Conservation (phyloP, 495 filamentous ascomycete species). For the Cladorrhinum samala region DNA sequence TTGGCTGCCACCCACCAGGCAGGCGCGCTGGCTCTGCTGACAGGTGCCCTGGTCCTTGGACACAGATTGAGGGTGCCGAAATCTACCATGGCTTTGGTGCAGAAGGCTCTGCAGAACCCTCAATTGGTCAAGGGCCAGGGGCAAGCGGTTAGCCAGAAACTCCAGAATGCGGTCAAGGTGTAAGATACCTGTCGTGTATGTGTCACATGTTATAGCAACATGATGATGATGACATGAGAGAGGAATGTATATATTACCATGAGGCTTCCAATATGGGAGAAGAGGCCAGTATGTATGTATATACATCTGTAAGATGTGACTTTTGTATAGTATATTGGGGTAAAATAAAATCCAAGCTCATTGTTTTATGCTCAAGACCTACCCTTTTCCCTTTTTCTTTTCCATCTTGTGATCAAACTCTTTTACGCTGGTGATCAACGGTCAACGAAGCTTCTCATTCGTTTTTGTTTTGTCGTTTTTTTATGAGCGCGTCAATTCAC, state of each 20-base stretch:
- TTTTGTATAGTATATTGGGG: no score
- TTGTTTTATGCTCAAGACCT: no score
- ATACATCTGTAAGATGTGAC: not conserved
- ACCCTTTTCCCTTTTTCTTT: no score
- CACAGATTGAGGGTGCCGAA: slow-evolving; percentile 47
- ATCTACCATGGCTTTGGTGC: slow-evolving; percentile 38
- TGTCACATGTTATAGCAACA: not conserved
- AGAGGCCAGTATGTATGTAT: not conserved
- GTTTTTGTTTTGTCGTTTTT: no score
- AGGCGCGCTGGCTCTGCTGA: slow-evolving; percentile 77
- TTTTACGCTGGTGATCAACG: no score
- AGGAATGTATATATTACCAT: no score
- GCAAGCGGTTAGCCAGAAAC: slow-evolving; percentile 7
- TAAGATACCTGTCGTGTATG: slow-evolving; percentile 1
- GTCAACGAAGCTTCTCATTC: no score
- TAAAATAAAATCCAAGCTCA: no score
- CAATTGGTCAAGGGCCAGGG: not conserved
- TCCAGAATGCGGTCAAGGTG: slow-evolving; percentile 8
- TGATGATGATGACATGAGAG: not conserved
- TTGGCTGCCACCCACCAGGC: slow-evolving; percentile 92
- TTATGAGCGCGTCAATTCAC: no score
- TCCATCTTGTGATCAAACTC: no score
- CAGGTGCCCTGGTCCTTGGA: slow-evolving; percentile 71
- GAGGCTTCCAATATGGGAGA: not conserved
- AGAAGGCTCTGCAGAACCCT: slow-evolving; percentile 29